phyloP scores from a whole-genome alignment of 2,329 filamentous ascomycete genomes.

The Calonectria henricotiae region DNA sequence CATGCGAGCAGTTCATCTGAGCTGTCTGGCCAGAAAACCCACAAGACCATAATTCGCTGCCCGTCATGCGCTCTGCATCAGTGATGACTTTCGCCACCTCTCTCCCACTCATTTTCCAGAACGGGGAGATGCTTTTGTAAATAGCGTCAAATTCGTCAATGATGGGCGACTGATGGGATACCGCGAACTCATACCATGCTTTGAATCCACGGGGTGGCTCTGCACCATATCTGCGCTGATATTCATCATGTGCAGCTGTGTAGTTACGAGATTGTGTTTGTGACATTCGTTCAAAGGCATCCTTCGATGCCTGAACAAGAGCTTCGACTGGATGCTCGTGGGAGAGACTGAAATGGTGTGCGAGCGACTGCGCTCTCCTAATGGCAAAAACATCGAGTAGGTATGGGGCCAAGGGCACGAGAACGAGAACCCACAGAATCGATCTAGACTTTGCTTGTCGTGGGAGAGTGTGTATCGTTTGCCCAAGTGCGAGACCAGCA shows the following conservation, averaged over 20 bases:
- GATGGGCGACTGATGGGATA: constrained; percentile 60
- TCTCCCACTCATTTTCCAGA: constrained; percentile 59
- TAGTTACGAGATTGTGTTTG: constrained; percentile 59
- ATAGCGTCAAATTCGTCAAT: constrained; percentile 69
- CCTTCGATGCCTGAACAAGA: constrained; percentile 52
- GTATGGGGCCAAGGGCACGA: constrained; percentile 55
- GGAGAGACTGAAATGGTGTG: constrained; percentile 35
- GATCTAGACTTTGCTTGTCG: constrained; percentile 50
- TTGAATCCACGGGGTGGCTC: constrained; percentile 66
- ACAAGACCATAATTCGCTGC: constrained; percentile 61
- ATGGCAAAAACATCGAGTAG: constrained; percentile 53
- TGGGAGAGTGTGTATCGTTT: constrained; percentile 55
- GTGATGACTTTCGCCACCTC: constrained; percentile 54
- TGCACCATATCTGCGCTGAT: constrained; percentile 61
- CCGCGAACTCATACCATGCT: constrained; percentile 64
- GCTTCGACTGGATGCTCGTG: constrained; percentile 58
- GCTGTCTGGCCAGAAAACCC: constrained; percentile 48
- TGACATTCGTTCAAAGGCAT: constrained; percentile 54
- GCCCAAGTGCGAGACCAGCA: constrained; percentile 55
- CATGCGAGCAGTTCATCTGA: constrained; percentile 57
- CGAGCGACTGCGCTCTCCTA: constrained; percentile 32
- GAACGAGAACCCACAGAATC: constrained; percentile 54
- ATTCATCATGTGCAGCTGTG: constrained; percentile 59
- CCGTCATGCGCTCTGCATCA: constrained; percentile 42
- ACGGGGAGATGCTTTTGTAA: constrained; percentile 59